Base-by-base conservation (phyloP, 164 flowering plant species). In the Vitis labrusca region DNA sequence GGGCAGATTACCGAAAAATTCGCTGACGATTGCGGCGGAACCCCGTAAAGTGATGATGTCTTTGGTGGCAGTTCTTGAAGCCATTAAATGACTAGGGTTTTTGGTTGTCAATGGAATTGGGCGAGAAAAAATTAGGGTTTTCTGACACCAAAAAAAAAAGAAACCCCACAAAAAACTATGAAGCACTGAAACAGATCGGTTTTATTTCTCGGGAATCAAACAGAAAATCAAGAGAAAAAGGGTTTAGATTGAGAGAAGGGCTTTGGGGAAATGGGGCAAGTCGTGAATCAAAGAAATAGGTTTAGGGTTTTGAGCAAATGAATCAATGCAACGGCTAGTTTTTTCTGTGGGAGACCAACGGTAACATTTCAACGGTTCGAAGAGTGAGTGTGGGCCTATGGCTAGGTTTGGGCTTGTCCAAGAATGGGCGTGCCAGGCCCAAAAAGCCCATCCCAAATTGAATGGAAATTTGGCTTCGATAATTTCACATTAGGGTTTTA, bases 1-100 rank as follows among this genome's bases (percentile, higher is more conserved):
- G 13, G 29, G 47, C 2, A 66, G 56, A 69, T 10, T 73, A 94
- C 97, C 97, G 51, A 95, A 95, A 80, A 90, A 95, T 78, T 95
- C 99, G 80, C 99, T 90, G 74, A 95, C 99, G 47, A 95, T 93
- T 2, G 99, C 99, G 5, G 98, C 89, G 0, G 99, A 95, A 2
- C 99, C 99, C 8, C 88, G 83, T 12, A 95, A 86, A 29, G 99
- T 95, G 81, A 93, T 95, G 67, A 95, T 89, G 72, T 95, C 97
- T 72, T 90, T 93, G 12, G 98, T 71, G 5, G 77, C 84, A 17
- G 97, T 90, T 86, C 57, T 93, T 64, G 97, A 82, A 71, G 93
- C 92, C 98, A 91, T 92, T 10, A 50, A 44, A 67, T 48, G 14
- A 57, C 27, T 37, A 30, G 27, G 59, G 32, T n/a, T 37, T 17